Base-by-base conservation (phyloP, 1,139 yeast species). In the Groenewaldozyma sp. region DNA sequence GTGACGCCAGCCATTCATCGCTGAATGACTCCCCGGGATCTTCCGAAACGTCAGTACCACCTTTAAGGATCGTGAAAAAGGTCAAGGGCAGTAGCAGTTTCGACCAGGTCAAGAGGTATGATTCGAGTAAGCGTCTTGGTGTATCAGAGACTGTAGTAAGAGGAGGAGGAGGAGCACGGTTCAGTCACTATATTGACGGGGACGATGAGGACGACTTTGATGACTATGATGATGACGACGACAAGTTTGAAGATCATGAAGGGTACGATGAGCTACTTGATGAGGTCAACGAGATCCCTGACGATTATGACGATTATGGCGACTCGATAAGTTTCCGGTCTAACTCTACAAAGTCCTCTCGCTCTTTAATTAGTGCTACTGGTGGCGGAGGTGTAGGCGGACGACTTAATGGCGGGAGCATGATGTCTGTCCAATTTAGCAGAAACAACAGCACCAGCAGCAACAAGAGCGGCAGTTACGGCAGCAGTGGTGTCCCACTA, bases 201-300 rank as follows among this genome's bases (percentile, higher is more conserved):
- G n/a, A n/a, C n/a, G n/a, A n/a, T n/a, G n/a, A n/a, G n/a, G n/a
- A n/a, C n/a, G n/a, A n/a, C n/a, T 10, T 18, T 6, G n/a, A 16
- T 31, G 24, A n/a, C 28, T 34, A 24, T 24, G 43, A 36, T 29
- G 44, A 40, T n/a, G 45, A 43, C 26, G 37, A 35, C 31, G 22
- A 26, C 29, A 40, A 36, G 22, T 37, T 36, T 10, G 43, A 44
- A 26, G 50, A 44, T 6, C 43, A 38, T 11, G 58, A 53, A 28
- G 35, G 35, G 31, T 47, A 48, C 43, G 54, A 52, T 31, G 46
- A 39, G 20, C 39, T 56, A 18, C 37, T 56, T 10, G 58, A 55
- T 28, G 61, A 56, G 35, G 59, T 49, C 22, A 56, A 56, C 35
- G 46, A 50, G 6, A 46, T 55, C 1, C 49, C 56, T 1, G 48